Evolutionary conservation across 1,284 basidiomycete genomes (phyloP).

Genomic region (Pseudozyma hubeiensis): DNA sequence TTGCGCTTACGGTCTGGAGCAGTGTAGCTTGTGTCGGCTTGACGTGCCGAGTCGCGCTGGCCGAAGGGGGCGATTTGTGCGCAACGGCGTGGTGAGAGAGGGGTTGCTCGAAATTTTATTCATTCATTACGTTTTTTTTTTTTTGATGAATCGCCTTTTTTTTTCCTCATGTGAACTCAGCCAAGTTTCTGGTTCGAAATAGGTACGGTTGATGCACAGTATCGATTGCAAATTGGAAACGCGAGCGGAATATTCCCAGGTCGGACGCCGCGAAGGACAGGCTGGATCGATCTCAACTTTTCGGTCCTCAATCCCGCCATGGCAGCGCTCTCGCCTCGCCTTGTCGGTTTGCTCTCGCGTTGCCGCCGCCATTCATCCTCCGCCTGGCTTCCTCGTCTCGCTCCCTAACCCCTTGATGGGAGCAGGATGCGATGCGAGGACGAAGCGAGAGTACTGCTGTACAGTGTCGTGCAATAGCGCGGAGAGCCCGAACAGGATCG

Average conservation of each 20-base stretch:
- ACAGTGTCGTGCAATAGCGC: too few relatives aligned
- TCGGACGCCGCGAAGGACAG: not conserved
- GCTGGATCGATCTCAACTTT: not conserved
- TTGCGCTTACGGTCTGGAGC: too few relatives aligned
- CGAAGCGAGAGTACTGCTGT: too few relatives aligned
- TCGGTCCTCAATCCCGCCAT: not conserved
- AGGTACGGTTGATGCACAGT: not conserved
- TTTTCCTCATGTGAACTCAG: not conserved
- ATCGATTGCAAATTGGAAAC: not conserved
- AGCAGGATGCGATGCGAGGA: too few relatives aligned
- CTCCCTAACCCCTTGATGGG: too few relatives aligned
- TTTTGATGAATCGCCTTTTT: too few relatives aligned
- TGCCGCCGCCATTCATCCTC: not conserved
- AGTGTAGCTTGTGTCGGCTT: not conserved
- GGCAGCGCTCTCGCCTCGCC: too few relatives aligned
- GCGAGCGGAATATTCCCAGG: not conserved
- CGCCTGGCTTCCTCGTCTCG: not conserved
- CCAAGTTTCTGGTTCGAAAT: not conserved
- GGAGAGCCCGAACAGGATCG: too few relatives aligned
- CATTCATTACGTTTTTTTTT: too few relatives aligned
- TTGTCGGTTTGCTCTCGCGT: too few relatives aligned
- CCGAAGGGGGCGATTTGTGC: not conserved
- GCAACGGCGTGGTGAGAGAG: not conserved
- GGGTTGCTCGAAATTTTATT: too few relatives aligned
- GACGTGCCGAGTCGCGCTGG: not conserved